Base-by-base conservation (phyloP, 1,284 basidiomycete species). In the Meripilus lineatus region DNA sequence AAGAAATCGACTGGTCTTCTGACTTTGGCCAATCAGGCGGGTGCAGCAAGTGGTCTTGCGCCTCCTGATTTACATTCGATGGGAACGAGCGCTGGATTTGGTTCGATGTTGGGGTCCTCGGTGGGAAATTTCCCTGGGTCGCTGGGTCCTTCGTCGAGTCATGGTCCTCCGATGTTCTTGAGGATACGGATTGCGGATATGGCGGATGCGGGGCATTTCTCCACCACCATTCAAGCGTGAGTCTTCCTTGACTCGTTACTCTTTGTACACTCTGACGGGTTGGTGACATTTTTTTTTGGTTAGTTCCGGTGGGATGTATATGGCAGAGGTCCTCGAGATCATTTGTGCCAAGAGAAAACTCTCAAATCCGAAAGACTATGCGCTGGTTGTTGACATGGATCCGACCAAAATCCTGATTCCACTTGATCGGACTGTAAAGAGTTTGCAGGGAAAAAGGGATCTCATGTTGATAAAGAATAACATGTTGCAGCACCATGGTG, bases 351-450 rank as follows among this genome's bases (percentile, higher is more conserved):
- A 83, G 59, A 79, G 84, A 28, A 83, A 85, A 49, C 69, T 90
- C 15, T 71, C 72, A 28, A 78, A 87, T 52, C 74, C 87, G 1
- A 84, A 85, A 44, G 87, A 93, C 48, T 95, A 91, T 67, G 89
- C 89, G 0, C 73, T 96, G 2, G 73, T 93, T 42, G 50, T 64
- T 2, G 60, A 63, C 43, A 72, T 93, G 14, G 80, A 79, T 7
- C 84, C 91, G 52, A 72, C 79, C 53, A 84, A 81, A 42, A 84
- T 98, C 40, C 74, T 96, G 30, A 84, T 98, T 20, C 93, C 94
- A 7, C 75, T 96, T 13, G 95, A 99, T 62, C 78, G 93, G n/a
- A 97, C 93, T 0, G 95, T 98, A 11, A 92, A 92, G 25, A 90
- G 86, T 64, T 69, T 98, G 54, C 88, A 91, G 60, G 93, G 90